These are phyloP conservation scores for Sporothrix schenckii DNA, from an alignment of 2,329 filamentous ascomycete genomes.

Conservation along the genomic window DNA sequence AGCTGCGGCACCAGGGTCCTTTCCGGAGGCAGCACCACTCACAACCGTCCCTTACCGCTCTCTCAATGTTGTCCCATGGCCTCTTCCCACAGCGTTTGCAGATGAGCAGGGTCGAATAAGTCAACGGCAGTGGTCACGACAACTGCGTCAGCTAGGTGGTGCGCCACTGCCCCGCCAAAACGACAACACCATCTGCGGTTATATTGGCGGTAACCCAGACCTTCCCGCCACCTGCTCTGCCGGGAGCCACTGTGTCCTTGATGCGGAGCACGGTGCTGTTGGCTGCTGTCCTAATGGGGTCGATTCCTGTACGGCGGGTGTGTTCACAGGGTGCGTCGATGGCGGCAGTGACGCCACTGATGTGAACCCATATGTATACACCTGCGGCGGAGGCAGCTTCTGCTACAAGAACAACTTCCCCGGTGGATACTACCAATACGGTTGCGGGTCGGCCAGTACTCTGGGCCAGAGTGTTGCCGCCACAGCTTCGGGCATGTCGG, in stretches of 20 bases:
- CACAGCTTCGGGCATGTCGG: constrained; percentile 49
- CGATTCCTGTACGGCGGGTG: constrained; percentile 55
- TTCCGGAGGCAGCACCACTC: constrained; percentile 28
- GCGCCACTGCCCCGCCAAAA: constrained; percentile 43
- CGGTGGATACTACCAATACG: constrained; percentile 60
- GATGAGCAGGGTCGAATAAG: neutral
- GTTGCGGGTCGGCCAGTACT: constrained; percentile 56
- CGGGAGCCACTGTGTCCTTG: constrained; percentile 62
- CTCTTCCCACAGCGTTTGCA: constrained; percentile 45
- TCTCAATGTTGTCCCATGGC: constrained; percentile 44
- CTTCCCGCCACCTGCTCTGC: constrained; percentile 60
- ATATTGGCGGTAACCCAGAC: constrained; percentile 55
- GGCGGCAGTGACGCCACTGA: constrained; percentile 53
- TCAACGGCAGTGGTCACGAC: neutral
- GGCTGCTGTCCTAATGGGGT: constrained; percentile 54
- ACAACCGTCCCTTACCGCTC: constrained; percentile 39
- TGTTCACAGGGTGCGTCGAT: constrained; percentile 63
- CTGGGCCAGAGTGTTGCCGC: constrained; percentile 54
- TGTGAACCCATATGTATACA: constrained; percentile 60
- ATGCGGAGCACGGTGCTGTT: constrained; percentile 42
- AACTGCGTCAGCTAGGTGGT: neutral
- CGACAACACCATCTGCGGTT: constrained; percentile 61
- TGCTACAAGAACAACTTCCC: constrained; percentile 61
- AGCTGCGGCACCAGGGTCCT: constrained; percentile 28
- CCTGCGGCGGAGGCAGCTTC: constrained; percentile 54